Base-by-base conservation (phyloP, 352 stramenopile genomes). In the Blastocystis sp. region DNA sequence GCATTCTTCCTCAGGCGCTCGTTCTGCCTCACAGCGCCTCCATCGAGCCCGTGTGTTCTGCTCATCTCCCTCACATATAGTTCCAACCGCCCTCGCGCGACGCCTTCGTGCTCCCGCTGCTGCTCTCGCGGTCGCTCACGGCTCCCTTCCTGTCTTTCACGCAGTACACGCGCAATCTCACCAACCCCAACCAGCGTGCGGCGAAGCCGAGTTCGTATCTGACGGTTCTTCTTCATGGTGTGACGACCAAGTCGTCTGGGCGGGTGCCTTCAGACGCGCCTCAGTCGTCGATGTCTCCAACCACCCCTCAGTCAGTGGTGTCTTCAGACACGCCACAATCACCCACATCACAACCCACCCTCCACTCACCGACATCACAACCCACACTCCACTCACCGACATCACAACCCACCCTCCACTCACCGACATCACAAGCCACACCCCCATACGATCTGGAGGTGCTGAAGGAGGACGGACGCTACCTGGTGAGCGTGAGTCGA, bases 71-170 rank as follows among this genome's bases (percentile, higher is more conserved):
- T 81, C 45, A 81, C 26, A 9, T 33, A 10, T 65, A 81, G 71
- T 81, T 37, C 19, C 26, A 63, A 12, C 50, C 51, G 0, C 31
- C 35, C n/a, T 81, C 71, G 21, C 50, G 3, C 6, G 71, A 81
- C 60, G 3, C 39, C n/a, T 6, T 9, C 13, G 24, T 24, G 12
- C 35, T 65, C 31, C 29, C 37, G 24, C 37, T 63, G 29, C 29
- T 50, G 29, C 45, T 81, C 0, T 81, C 71, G 37, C 71, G 60
- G 10, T 33, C 71, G 21, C 71, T 81, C 19, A 37, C 71, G 19
- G 3, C 71, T 31, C 71, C 71, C n/a, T 81, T 63, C 61, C 71
- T 81, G 31, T 81, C 71, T 16, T 81, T 51, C 71, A 81, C 71
- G 29, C 60, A 41, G 9, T 81, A 45, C 51, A 62, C 71, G 2